Evolutionary conservation across 768 basidiomycete genomes (phyloP), one percentile per base, ranked within the genome.

Genomic region (Lactarius tabidus): DNA sequence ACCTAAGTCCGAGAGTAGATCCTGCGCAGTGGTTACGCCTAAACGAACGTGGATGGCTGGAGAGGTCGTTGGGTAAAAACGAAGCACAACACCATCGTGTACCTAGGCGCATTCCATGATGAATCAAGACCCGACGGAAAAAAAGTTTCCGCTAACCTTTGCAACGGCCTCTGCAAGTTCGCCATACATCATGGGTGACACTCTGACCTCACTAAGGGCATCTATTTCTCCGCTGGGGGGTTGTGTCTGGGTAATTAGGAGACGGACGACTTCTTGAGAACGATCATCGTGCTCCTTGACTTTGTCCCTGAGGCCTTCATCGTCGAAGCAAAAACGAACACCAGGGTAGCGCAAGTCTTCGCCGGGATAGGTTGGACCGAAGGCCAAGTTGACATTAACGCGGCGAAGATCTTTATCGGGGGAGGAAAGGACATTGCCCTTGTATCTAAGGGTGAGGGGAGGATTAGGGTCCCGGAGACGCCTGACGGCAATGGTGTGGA

Each of bases 331-430:
- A 72, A 94, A 94, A 83, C 86, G 88, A 38, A 93, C 79, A 0
- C 91, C 91, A 2, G 91, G 92, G 75, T 93, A 94, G 51, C 83
- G 83, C 69, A 93, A 75, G 68, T 89, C 87, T 63, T 91, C 88
- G 31, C 83, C 83, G 14, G 88, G 84, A 74, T 93, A 93, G 0
- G 91, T 93, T 1, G 91, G 92, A 2, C 91, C 91, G 75, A 94
- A 93, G 18, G 83, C 84, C 45, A 85, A 82, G 64, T 83, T 87
- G 4, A 93, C 88, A 35, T 80, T 82, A 2, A 88, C 80, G 51
- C 87, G 82, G 55, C 84, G 79, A 18, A 94, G 76, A 2, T 83
- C 78, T 51, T 88, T 84, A 29, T 84, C 80, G 0, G 79, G 76
- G 7, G 88, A 86, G 5, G 88, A 88, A 20, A 93, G 78, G 8